phyloP scores from a whole-genome alignment of 352 stramenopile genomes.

The Globisporangium perplexum region DNA sequence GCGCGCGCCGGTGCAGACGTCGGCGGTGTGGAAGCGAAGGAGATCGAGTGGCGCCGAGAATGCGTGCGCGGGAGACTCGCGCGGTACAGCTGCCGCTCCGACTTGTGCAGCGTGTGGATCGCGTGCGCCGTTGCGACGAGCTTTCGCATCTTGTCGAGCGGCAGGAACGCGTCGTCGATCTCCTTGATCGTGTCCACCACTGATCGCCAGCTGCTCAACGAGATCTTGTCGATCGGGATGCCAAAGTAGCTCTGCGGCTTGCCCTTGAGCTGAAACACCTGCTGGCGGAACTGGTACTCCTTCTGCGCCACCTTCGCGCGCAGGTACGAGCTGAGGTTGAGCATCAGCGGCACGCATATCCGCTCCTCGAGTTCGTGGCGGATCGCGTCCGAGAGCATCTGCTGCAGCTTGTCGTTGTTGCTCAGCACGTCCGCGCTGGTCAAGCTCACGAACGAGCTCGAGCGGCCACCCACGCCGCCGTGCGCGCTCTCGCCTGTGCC shows the following conservation, averaged over 20 bases:
- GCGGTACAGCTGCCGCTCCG: conserved; percentile 47
- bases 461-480: conserved; percentile 20
- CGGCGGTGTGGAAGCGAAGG: conserved; percentile 11
- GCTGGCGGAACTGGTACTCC: conserved; percentile 69
- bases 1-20: conserved; percentile 5
- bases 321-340: conserved; percentile 38
- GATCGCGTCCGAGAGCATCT: conserved; percentile 77
- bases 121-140: conserved; percentile 62
- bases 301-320: conserved; percentile 48
- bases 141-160: conserved; percentile 82
- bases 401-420: conserved; percentile 70
- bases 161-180: conserved; percentile 76
- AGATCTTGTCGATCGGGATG: conserved; percentile 74
- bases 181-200: conserved; percentile 78
- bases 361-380: conserved; percentile 78
- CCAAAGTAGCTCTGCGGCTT: conserved; percentile 83
- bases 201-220: conserved; percentile 62
- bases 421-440: conserved; percentile 49
- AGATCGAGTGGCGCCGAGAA: conserved; percentile 34
- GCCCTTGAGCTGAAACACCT: conserved; percentile 52
- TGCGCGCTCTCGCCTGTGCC: conserved; percentile 7
- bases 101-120: conserved; percentile 68
- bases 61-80: conserved; percentile 22
- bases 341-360: conserved; percentile 77
- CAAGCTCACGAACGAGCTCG: conserved; percentile 67